A percentile compares a stretch with the other conserved stretches of the same genome.
Conservation (phyloP, 371 early-diverging fungal genomes). For the Mortierella sp. region DNA sequence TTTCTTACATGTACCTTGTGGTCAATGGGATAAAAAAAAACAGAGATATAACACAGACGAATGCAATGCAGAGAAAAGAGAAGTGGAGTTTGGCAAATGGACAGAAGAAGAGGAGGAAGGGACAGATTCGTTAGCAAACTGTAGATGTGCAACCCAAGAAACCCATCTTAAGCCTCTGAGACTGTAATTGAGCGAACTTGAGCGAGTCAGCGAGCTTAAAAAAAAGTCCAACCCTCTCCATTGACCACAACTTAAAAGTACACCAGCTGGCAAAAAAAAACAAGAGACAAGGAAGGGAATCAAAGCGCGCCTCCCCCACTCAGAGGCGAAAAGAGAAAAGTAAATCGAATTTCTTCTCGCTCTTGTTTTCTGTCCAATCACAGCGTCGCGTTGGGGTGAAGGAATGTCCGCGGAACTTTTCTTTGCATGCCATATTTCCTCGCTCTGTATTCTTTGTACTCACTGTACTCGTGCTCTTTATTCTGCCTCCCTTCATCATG, state of each 20-base stretch:
- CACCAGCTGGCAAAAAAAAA: background rate
- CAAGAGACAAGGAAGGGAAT: background rate
- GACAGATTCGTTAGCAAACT: background rate
- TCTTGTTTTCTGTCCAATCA: background rate
- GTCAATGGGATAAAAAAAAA: background rate
- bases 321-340: background rate
- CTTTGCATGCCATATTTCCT: background rate
- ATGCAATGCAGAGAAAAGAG: background rate
- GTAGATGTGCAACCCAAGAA: background rate
- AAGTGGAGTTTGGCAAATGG: background rate
- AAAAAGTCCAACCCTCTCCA: background rate
- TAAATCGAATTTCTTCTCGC: background rate
- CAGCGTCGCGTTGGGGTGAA: background rate
- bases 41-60: background rate
- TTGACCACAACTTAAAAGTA: background rate
- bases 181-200: background rate
- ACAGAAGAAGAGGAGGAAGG: background rate
- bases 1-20: conserved; percentile 4
- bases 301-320: background rate
- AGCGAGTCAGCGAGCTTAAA: background rate
- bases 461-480: background rate
- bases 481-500: background rate
- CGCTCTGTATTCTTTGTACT: background rate
- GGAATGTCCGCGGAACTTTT: conserved; percentile 7
- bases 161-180: background rate